Evolutionary conservation across 805 yeast genomes (phyloP).

Genomic region (Saturnispora serradocipensis): DNA sequence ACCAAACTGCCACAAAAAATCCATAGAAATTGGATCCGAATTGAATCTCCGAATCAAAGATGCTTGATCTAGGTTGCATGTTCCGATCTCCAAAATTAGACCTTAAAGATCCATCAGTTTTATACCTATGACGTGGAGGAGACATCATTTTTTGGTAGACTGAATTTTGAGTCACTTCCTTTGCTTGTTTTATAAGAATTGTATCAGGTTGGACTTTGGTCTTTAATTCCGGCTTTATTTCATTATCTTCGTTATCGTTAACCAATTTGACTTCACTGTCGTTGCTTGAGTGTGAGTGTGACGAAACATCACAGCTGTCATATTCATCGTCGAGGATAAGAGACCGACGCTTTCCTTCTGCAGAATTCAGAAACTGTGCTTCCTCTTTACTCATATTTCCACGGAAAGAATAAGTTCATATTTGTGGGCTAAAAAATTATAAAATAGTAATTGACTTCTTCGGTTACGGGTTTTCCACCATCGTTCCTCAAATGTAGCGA

Average conservation of each 20-base stretch:
- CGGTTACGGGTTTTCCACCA: background rate
- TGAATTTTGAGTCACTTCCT: background rate
- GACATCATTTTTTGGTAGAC: background rate
- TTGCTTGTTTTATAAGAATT: too few species aligned
- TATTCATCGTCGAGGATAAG: conserved; percentile 18
- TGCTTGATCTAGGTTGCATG: conserved; percentile 35
- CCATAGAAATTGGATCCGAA: conserved; percentile 57
- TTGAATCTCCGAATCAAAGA: conserved; percentile 43
- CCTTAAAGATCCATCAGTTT: conserved; percentile 29
- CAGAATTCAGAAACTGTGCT: background rate
- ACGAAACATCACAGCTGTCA: conserved; percentile 6
- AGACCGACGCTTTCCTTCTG: conserved; percentile 13
- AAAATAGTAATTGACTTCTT: background rate
- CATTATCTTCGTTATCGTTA: background rate
- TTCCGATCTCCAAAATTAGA: conserved; percentile 49
- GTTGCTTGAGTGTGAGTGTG: background rate
- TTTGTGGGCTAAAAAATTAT: background rate
- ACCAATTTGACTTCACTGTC: background rate
- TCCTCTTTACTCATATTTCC: background rate
- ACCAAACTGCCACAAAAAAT: conserved; percentile 73
- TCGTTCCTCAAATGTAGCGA: background rate
- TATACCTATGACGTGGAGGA: conserved; percentile 12
- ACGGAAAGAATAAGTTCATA: background rate
- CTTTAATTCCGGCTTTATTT: background rate
- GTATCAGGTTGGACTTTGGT: background rate